Percentiles rank a stretch among this genome's conserved stretches.
phyloP scores from a whole-genome alignment of 2,329 filamentous ascomycete genomes.

The Aphanoascus verrucosus region DNA sequence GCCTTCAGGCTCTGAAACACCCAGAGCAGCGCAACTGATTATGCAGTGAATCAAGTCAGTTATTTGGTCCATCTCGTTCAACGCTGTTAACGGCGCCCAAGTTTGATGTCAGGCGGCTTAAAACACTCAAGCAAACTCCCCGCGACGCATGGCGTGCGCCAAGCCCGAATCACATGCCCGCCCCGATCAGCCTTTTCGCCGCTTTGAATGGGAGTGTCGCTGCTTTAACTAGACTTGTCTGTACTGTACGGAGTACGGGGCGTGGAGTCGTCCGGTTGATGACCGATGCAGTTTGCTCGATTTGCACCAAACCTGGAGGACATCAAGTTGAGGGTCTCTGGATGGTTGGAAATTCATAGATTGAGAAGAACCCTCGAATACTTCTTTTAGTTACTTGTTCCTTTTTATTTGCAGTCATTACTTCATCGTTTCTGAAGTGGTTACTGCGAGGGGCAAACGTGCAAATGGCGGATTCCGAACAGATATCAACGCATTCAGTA shows the following conservation, averaged over 20 bases:
- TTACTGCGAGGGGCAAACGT: background rate
- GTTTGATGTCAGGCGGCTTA: background rate
- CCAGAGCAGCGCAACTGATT: background rate
- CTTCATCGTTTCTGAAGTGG: too few species aligned
- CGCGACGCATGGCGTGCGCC: conserved; percentile 8
- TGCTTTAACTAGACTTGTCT: background rate
- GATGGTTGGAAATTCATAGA: too few species aligned
- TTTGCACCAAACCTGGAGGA: too few species aligned
- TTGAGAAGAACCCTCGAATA: too few species aligned
- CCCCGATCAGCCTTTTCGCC: background rate
- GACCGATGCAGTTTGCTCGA: too few species aligned
- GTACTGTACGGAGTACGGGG: too few species aligned
- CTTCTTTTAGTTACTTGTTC: too few species aligned
- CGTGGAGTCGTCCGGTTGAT: too few species aligned
- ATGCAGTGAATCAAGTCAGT: background rate
- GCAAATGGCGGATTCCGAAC: conserved; percentile 2
- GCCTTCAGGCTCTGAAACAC: background rate
- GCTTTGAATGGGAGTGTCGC: background rate
- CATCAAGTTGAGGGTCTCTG: too few species aligned
- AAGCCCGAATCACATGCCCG: conserved; percentile 4
- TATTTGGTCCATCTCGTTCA: background rate
- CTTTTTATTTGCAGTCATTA: too few species aligned
- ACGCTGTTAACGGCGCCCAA: background rate
- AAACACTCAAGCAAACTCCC: background rate
- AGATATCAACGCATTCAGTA: conserved; percentile 3